Conservation (phyloP, 164 flowering plant species). For the Nymphaea colorata region DNA sequence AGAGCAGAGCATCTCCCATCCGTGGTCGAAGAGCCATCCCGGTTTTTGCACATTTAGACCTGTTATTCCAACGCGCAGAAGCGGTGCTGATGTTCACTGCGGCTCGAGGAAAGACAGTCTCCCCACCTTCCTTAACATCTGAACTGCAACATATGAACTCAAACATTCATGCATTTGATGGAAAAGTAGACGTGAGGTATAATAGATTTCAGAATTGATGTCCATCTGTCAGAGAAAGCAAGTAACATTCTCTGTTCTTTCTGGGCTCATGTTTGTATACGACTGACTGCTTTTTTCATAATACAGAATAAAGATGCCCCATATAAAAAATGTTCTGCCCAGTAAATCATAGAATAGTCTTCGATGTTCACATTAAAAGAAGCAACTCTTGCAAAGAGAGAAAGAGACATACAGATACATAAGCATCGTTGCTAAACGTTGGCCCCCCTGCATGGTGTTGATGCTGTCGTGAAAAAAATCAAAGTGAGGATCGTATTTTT, state of each 20-base stretch:
- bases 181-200: background rate
- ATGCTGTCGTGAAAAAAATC: background rate
- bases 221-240: too few relatives aligned
- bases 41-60: background rate
- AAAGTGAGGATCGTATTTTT: background rate
- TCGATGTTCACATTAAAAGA: too few relatives aligned
- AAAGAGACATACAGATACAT: background rate
- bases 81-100: background rate
- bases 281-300: background rate
- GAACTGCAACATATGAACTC: background rate
- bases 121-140: background rate
- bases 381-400: background rate
- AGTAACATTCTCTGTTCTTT: too few relatives aligned
- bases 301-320: background rate
- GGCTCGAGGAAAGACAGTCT: background rate
- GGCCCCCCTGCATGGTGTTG: background rate
- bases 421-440: background rate
- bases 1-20: background rate
- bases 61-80: background rate
- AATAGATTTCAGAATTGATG: too few relatives aligned
- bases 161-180: background rate
- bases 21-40: background rate
- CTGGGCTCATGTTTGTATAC: too few relatives aligned
- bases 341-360: too few relatives aligned
- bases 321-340: background rate